These are phyloP conservation scores for Chytridium lagenaria DNA, from an alignment of 371 early-diverging fungal genomes.

Conservation along the genomic window DNA sequence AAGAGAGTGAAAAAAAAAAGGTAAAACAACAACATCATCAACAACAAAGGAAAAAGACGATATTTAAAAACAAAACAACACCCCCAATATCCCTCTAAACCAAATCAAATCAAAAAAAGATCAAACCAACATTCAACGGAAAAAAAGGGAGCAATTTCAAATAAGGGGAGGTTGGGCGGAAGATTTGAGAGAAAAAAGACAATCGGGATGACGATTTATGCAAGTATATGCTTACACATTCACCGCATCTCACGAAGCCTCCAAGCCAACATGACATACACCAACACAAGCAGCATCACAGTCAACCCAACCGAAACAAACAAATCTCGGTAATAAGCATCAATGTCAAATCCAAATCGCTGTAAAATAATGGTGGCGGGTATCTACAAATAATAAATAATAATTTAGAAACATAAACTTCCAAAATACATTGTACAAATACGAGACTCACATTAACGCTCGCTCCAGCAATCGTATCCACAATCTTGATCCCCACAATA, in stretches of 20 bases:
- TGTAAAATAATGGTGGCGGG: slow-evolving; percentile 86
- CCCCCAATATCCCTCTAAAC: too few relatives aligned
- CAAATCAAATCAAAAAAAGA: too few relatives aligned
- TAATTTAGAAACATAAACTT: not conserved
- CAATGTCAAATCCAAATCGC: slow-evolving; percentile 87
- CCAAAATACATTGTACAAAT: slow-evolving; percentile 20
- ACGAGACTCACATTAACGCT: slow-evolving; percentile 87
- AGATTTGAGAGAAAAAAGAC: not conserved
- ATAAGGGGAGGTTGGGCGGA: not conserved
- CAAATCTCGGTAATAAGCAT: slow-evolving; percentile 83
- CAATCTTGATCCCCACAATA: slow-evolving; percentile 74
- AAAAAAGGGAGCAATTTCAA: not conserved
- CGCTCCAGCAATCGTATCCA: slow-evolving; percentile 80
- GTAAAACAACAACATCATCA: too few relatives aligned
- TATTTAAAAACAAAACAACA: too few relatives aligned
- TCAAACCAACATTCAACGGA: too few relatives aligned
- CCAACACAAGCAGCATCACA: slow-evolving; percentile 30
- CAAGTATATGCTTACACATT: not conserved
- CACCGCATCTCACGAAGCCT: slow-evolving; percentile 18
- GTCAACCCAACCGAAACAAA: slow-evolving; percentile 31
- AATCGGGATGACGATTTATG: not conserved
- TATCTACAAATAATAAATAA: slow-evolving; percentile 50
- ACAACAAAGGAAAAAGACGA: too few relatives aligned
- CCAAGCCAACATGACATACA: slow-evolving; percentile 25
- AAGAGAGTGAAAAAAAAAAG: too few relatives aligned